Evolutionary conservation across 768 basidiomycete genomes (phyloP).

Genomic region (Kwoniella pini): DNA sequence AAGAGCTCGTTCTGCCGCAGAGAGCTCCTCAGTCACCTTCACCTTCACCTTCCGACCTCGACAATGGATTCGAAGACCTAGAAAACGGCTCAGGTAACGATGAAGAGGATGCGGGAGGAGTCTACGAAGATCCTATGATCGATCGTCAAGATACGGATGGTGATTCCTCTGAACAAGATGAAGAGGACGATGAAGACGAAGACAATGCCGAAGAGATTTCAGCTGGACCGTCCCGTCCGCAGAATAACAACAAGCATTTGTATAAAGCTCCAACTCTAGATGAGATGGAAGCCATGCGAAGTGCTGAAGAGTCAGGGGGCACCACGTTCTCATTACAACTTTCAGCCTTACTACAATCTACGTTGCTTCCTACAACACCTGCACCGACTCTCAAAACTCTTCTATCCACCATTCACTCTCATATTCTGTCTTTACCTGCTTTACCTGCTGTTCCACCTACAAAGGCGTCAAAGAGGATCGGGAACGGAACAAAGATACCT

Average conservation of each 20-base stretch:
- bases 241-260: constrained; percentile 39
- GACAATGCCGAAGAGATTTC: constrained; percentile 7
- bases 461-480: constrained; percentile 58
- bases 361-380: constrained; percentile 34
- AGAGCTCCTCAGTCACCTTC: background rate
- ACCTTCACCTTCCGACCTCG: constrained; percentile 6
- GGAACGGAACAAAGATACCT: constrained; percentile 70
- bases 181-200: constrained; percentile 23
- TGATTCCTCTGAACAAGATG: constrained; percentile 20
- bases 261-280: constrained; percentile 52
- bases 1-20: background rate
- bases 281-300: constrained; percentile 30
- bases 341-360: constrained; percentile 47
- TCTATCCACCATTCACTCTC: constrained; percentile 72
- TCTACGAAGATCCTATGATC: constrained; percentile 30
- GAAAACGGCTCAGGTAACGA: constrained; percentile 5
- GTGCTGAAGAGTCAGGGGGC: constrained; percentile 56
- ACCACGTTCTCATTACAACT: constrained; percentile 84
- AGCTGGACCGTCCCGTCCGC: constrained; percentile 29
- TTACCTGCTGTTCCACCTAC: constrained; percentile 67
- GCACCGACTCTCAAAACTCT: constrained; percentile 59
- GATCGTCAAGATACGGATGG: constrained; percentile 21
- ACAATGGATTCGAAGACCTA: constrained; percentile 16
- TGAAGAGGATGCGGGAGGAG: constrained; percentile 2
- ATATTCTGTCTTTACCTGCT: constrained; percentile 64